Evolutionary conservation across 345 rosid species (phyloP).

Genomic region (Theobroma cacao): DNA sequence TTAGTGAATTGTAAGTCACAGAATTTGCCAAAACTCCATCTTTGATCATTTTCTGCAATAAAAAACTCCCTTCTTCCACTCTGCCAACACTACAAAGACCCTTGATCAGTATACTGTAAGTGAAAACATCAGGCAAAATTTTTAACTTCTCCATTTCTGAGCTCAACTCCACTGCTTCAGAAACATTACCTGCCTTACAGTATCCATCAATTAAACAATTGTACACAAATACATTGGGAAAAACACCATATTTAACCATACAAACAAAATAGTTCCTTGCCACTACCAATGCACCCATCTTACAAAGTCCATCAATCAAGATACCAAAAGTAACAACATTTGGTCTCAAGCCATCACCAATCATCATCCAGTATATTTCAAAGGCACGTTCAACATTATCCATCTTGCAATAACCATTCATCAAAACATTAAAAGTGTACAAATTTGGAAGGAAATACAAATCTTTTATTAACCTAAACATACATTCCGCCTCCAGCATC

Average conservation of each 20-base stretch:
- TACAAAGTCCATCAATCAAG: constrained; percentile 58
- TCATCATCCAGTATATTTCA: constrained; percentile 39
- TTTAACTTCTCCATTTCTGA: constrained; percentile 47
- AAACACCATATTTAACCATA: constrained; percentile 56
- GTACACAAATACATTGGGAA: constrained; percentile 54
- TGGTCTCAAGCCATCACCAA: constrained; percentile 41
- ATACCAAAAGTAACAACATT: constrained; percentile 56
- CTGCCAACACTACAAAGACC: constrained; percentile 36
- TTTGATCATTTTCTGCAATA: constrained; percentile 48
- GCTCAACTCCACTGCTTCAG: constrained; percentile 41
- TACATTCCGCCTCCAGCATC: constrained; percentile 42
- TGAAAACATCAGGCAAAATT: constrained; percentile 52
- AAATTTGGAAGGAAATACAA: constrained; percentile 44
- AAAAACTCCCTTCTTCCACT: constrained; percentile 39
- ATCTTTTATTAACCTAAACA: constrained; percentile 43
- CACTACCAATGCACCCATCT: constrained; percentile 38
- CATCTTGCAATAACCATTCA: constrained; percentile 57
- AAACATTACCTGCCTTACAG: constrained; percentile 37
- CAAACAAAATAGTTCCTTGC: constrained; percentile 46
- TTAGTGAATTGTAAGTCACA: constrained; percentile 53
- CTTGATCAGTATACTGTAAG: constrained; percentile 56
- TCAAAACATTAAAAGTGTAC: constrained; percentile 48
- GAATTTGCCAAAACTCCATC: constrained; percentile 47
- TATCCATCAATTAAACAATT: constrained; percentile 60
- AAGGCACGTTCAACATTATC: constrained; percentile 38